A percentile compares a stretch with the other conserved stretches of the same genome.
Conservation (phyloP, 352 stramenopile species). For the Globisporangium abappressorium region DNA sequence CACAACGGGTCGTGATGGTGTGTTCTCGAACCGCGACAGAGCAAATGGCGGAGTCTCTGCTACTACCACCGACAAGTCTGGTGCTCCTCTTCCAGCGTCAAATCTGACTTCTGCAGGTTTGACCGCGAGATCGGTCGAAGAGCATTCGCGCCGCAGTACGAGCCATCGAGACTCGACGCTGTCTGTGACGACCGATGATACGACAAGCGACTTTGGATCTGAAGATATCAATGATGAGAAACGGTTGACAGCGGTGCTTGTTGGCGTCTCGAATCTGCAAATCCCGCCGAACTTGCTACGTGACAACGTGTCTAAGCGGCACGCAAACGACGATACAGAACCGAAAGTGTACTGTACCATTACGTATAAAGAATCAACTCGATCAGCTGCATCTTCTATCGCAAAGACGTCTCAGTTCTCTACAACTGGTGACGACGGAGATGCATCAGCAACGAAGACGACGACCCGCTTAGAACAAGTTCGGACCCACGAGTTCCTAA, state of each 20-base stretch:
- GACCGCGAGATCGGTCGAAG: constrained; percentile 27
- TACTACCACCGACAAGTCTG: background rate
- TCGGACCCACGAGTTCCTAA: constrained; percentile 56
- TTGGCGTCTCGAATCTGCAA: constrained; percentile 71
- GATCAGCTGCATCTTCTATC: constrained; percentile 65
- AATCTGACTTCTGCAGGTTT: constrained; percentile 19
- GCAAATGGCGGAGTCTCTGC: background rate
- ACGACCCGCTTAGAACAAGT: constrained; percentile 43
- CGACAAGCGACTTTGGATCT: constrained; percentile 50
- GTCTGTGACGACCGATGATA: constrained; percentile 70
- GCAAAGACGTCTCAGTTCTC: constrained; percentile 35
- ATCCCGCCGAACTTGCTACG: constrained; percentile 39
- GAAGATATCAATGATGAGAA: constrained; percentile 71
- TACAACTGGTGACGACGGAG: constrained; percentile 11
- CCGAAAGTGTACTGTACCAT: constrained; percentile 84
- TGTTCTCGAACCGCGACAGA: constrained; percentile 10
- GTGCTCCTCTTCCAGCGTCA: constrained; percentile 12
- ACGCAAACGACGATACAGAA: constrained; percentile 27
- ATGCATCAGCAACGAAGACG: constrained; percentile 5
- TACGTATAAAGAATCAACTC: constrained; percentile 72
- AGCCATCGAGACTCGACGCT: constrained; percentile 15
- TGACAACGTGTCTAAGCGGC: constrained; percentile 31
- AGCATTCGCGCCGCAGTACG: constrained; percentile 8
- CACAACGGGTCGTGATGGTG: constrained; percentile 41
- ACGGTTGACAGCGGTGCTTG: constrained; percentile 64